Conservation (phyloP, 2,329 filamentous ascomycete species). For the Diaporthe sp. region DNA sequence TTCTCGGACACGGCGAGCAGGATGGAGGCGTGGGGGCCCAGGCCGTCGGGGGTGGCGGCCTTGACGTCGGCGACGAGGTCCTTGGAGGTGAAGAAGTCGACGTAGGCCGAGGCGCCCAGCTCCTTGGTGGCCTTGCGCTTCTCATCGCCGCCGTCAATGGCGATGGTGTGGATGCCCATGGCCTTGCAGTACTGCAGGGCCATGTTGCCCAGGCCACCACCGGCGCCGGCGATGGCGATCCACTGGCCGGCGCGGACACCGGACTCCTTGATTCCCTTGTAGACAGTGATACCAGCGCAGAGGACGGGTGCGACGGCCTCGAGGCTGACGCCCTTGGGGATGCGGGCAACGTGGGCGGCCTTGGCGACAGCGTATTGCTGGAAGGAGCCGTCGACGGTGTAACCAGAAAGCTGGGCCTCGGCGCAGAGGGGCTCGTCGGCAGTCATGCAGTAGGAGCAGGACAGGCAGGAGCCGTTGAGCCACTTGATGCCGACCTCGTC, state of each 20-base stretch:
- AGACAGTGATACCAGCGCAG: slow-evolving; percentile 82
- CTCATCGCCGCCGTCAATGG: slow-evolving; percentile 86
- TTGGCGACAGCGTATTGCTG: slow-evolving; percentile 81
- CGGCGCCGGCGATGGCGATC: slow-evolving; percentile 81
- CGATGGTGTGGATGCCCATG: slow-evolving; percentile 86
- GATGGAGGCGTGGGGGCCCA: slow-evolving; percentile 89
- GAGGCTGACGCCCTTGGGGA: slow-evolving; percentile 73
- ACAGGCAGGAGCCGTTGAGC: slow-evolving; percentile 78
- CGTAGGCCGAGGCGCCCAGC: slow-evolving; percentile 79
- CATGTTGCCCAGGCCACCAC: slow-evolving; percentile 78
- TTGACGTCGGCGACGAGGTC: slow-evolving; percentile 90
- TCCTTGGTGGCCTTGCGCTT: slow-evolving; percentile 79
- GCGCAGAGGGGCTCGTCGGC: slow-evolving; percentile 77
- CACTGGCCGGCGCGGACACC: slow-evolving; percentile 75
- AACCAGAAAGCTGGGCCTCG: slow-evolving; percentile 75
- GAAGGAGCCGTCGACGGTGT: slow-evolving; percentile 81
- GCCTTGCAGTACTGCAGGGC: slow-evolving; percentile 91
- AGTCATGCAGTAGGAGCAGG: slow-evolving; percentile 78
- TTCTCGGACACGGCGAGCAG: slow-evolving; percentile 89
- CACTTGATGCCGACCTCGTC: slow-evolving; percentile 80
- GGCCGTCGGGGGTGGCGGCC: slow-evolving; percentile 81
- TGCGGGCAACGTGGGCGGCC: slow-evolving; percentile 77
- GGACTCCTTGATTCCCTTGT: slow-evolving; percentile 83
- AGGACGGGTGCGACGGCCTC: slow-evolving; percentile 78
- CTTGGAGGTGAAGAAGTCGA: slow-evolving; percentile 84